A percentile compares a stretch with the other conserved stretches of the same genome.
These are phyloP conservation scores for Pythium brassicae DNA, from an alignment of 352 stramenopile species.

Conservation along the genomic window DNA sequence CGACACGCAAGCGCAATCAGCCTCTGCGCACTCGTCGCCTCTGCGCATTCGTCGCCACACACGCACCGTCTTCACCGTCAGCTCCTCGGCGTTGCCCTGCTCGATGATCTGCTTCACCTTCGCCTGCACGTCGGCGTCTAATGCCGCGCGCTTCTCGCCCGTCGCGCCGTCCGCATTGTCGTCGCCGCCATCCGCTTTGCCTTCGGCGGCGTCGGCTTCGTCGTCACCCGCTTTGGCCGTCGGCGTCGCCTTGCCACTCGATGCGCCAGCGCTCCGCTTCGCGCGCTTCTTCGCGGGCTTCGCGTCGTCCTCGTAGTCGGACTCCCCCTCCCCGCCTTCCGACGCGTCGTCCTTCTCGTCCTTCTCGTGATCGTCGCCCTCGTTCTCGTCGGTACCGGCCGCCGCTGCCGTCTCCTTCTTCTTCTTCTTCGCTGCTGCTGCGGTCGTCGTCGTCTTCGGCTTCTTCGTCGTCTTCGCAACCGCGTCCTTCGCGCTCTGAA, in stretches of 20 bases:
- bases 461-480: constrained; percentile 36
- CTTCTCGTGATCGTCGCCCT: neutral
- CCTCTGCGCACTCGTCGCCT: neutral
- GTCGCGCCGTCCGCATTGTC: neutral
- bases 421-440: constrained; percentile 8
- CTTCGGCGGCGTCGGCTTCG: neutral
- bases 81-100: constrained; percentile 64
- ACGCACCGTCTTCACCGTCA: constrained; percentile 81
- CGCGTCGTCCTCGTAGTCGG: constrained; percentile 3
- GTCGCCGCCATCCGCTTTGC: neutral
- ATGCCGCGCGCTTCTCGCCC: constrained; percentile 9
- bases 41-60: neutral
- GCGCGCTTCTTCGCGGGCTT: constrained; percentile 9
- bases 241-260: constrained; percentile 11
- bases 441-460: constrained; percentile 34
- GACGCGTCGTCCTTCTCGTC: neutral
- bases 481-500: constrained; percentile 13
- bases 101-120: constrained; percentile 81
- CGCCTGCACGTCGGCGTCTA: constrained; percentile 46
- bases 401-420: constrained; percentile 8
- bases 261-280: no score
- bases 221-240: neutral
- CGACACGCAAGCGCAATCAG: neutral
- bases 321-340: neutral
- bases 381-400: constrained; percentile 21